Evolutionary conservation across 1,284 basidiomycete species (phyloP).

Genomic region (Ustilago nuda): DNA sequence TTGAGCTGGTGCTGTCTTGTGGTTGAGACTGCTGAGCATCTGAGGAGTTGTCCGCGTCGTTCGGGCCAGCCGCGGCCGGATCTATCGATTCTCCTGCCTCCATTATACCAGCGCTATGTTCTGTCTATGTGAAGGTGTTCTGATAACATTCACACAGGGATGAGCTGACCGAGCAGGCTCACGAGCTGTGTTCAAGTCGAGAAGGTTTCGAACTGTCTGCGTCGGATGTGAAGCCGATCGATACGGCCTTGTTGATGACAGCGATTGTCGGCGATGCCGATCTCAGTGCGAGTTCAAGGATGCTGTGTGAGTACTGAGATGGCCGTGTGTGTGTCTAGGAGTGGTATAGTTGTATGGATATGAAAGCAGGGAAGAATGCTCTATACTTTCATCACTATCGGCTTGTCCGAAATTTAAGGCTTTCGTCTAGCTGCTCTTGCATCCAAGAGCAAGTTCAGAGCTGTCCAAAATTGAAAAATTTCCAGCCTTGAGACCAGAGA

Average conservation of each 20-base stretch:
- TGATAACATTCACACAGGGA: not conserved
- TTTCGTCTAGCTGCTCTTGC: not conserved
- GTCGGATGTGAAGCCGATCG: not conserved
- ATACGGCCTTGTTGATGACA: not conserved
- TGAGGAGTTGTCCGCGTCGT: not conserved
- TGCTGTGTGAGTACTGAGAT: not conserved
- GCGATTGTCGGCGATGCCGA: not conserved
- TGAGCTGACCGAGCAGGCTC: not conserved
- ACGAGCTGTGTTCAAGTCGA: not conserved
- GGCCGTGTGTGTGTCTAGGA: not conserved
- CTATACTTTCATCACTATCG: not conserved
- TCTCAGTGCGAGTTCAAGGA: not conserved
- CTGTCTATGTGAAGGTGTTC: not conserved
- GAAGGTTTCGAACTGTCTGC: not conserved
- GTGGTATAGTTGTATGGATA: not conserved
- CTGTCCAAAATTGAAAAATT: constrained; percentile 27
- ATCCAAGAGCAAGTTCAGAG: constrained; percentile 7
- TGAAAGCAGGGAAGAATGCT: not conserved
- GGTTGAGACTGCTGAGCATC: constrained; percentile 7
- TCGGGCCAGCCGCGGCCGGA: constrained; percentile 9
- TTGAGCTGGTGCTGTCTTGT: not conserved
- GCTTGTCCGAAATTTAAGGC: constrained; percentile 1
- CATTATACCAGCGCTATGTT: constrained; percentile 30
- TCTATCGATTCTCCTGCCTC: constrained; percentile 53
- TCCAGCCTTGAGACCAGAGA: constrained; percentile 30